phyloP scores from a whole-genome alignment of 768 basidiomycete species.

The Leccinum ochraceum region DNA sequence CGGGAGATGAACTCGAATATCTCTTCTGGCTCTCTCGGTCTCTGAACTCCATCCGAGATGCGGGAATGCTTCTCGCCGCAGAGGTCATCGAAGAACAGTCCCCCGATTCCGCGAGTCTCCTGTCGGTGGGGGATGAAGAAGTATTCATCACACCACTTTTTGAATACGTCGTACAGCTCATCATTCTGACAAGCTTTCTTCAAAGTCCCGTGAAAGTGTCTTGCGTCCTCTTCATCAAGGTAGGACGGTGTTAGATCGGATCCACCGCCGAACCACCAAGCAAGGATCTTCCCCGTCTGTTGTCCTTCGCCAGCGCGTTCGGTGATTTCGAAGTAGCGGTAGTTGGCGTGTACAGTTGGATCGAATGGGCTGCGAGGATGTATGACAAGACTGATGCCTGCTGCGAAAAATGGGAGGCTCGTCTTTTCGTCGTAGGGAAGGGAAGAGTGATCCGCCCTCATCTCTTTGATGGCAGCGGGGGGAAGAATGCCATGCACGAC shows the following conservation, averaged over 20 bases:
- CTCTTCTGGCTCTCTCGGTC: slow-evolving; percentile 61
- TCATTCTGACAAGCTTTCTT: slow-evolving; percentile 76
- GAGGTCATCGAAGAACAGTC: slow-evolving; percentile 96
- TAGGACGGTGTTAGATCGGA: slow-evolving; percentile 94
- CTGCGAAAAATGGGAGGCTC: slow-evolving; percentile 89
- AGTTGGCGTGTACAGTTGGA: slow-evolving; percentile 94
- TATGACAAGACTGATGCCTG: slow-evolving; percentile 89
- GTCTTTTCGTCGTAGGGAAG: slow-evolving; percentile 61
- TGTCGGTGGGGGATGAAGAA: slow-evolving; percentile 88
- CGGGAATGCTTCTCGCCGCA: slow-evolving; percentile 63
- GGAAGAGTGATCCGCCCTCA: slow-evolving; percentile 88
- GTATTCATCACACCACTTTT: slow-evolving; percentile 97
- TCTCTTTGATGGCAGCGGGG: slow-evolving; percentile 87
- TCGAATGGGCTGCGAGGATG: slow-evolving; percentile 94
- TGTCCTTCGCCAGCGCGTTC: slow-evolving; percentile 43
- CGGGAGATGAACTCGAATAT: slow-evolving; percentile 76
- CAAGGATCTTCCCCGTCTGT: slow-evolving; percentile 55
- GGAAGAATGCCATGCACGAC: slow-evolving; percentile 88
- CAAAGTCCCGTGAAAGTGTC: slow-evolving; percentile 82
- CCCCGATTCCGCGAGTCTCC: slow-evolving; percentile 89
- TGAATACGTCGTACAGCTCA: slow-evolving; percentile 75
- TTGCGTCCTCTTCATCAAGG: slow-evolving; percentile 82
- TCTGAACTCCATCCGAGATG: slow-evolving; percentile 44
- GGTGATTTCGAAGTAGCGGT: slow-evolving; percentile 95
- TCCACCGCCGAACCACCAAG: slow-evolving; percentile 99